Evolutionary conservation across 257 asterid genomes (phyloP).

Genomic region (Paraleonurus japonicus): DNA sequence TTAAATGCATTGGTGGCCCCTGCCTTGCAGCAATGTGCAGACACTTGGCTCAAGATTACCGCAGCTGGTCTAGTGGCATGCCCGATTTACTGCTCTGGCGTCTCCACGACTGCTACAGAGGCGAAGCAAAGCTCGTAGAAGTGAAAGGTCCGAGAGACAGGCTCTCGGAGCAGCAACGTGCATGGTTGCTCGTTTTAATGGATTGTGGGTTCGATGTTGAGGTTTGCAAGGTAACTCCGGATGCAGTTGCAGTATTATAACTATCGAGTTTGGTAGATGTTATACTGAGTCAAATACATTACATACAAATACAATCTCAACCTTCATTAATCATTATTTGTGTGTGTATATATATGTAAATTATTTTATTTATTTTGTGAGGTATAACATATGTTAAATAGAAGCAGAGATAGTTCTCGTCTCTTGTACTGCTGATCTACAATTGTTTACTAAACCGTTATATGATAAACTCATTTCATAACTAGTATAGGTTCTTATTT

Average conservation of each 20-base stretch:
- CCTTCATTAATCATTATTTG: background rate
- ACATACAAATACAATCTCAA: too few relatives aligned
- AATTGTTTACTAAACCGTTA: too few relatives aligned
- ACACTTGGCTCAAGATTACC: slow-evolving; percentile 85
- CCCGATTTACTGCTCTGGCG: slow-evolving; percentile 96
- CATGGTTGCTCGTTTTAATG: slow-evolving; percentile 78
- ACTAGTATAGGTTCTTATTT: too few relatives aligned
- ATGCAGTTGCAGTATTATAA: slow-evolving; percentile 19
- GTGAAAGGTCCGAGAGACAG: slow-evolving; percentile 93
- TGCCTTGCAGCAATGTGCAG: slow-evolving; percentile 75
- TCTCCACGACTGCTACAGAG: slow-evolving; percentile 59
- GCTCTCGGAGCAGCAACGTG: slow-evolving; percentile 97
- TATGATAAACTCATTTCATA: too few relatives aligned
- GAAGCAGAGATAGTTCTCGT: too few relatives aligned
- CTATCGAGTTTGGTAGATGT: too few relatives aligned
- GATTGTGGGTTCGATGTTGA: slow-evolving; percentile 82
- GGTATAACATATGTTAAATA: background rate
- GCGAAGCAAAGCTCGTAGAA: slow-evolving; percentile 96
- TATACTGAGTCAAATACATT: background rate
- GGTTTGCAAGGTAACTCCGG: slow-evolving; percentile 81
- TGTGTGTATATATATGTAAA: background rate
- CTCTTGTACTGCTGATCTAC: too few relatives aligned
- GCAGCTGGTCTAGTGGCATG: slow-evolving; percentile 99
- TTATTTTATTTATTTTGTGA: background rate
- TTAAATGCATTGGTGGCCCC: slow-evolving; percentile 77